Evolutionary conservation across 1,139 yeast species (phyloP).

Genomic region (Suhomyces bokatorum): DNA sequence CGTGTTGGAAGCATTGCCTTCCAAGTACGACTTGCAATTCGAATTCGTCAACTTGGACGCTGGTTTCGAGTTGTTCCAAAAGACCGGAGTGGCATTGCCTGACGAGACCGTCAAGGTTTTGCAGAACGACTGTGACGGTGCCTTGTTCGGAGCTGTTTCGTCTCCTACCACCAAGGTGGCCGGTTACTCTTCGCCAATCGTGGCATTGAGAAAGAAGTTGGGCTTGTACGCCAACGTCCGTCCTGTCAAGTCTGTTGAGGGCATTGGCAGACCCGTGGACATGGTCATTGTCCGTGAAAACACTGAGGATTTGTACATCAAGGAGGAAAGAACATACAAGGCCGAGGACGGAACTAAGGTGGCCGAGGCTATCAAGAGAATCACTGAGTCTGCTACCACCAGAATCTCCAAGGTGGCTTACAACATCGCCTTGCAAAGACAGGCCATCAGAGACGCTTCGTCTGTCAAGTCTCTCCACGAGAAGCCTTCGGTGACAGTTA

Average conservation of each 20-base stretch:
- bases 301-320: conserved; percentile 94
- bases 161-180: conserved; percentile 93
- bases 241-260: conserved; percentile 91
- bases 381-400: conserved; percentile 81
- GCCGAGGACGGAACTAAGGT: conserved; percentile 76
- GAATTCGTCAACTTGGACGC: conserved; percentile 88
- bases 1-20: conserved; percentile 77
- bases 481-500: conserved; percentile 78
- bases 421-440: conserved; percentile 91
- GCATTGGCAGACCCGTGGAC: conserved; percentile 84
- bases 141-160: conserved; percentile 94
- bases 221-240: conserved; percentile 96
- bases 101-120: conserved; percentile 84
- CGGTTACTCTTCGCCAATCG: conserved; percentile 97
- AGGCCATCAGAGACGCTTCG: conserved; percentile 69
- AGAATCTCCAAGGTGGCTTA: conserved; percentile 89
- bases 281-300: conserved; percentile 98
- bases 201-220: conserved; percentile 91
- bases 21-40: conserved; percentile 72
- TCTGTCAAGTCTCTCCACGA: conserved; percentile 41
- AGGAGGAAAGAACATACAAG: conserved; percentile 78
- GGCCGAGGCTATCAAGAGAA: conserved; percentile 97
- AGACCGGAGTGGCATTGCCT: conserved; percentile 93
- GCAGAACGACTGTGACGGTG: conserved; percentile 88
- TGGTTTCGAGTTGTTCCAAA: conserved; percentile 89